phyloP scores from a whole-genome alignment of 371 early-diverging fungal species.

The Apophysomyces sp. region DNA sequence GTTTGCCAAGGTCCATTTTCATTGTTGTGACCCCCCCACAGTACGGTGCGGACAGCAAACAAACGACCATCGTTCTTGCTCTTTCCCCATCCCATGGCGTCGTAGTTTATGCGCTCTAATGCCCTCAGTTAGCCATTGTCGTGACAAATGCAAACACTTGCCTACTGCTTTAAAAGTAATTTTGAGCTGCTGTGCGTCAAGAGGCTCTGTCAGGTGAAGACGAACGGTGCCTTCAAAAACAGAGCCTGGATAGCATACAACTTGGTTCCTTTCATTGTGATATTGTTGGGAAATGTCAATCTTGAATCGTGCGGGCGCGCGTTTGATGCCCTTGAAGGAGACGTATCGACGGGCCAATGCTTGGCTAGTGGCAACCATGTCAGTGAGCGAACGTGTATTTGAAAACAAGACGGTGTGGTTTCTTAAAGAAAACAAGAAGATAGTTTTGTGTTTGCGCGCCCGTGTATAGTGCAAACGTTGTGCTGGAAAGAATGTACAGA shows the following conservation, averaged over 20 bases:
- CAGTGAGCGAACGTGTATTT: not conserved
- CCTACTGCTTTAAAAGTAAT: conserved; percentile 36
- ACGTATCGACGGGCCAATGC: conserved; percentile 4
- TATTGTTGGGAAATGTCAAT: conserved; percentile 11
- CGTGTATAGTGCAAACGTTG: not conserved
- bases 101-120: conserved; percentile 27
- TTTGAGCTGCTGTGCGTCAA: conserved; percentile 35
- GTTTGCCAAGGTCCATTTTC: conserved; percentile 21
- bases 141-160: conserved; percentile 3
- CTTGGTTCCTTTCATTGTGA: conserved; percentile 5
- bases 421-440: not conserved
- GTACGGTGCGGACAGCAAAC: conserved; percentile 29
- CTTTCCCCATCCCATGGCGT: conserved; percentile 18
- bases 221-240: conserved; percentile 31
- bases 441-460: not conserved
- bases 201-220: conserved; percentile 21
- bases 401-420: not conserved
- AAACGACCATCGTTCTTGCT: conserved; percentile 20
- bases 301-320: conserved; percentile 13
- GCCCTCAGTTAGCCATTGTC: not conserved
- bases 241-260: conserved; percentile 32
- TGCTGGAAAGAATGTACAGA: not conserved
- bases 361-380: not conserved
- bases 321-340: conserved; percentile 4
- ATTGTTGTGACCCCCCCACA: conserved; percentile 22